Evolutionary conservation across 2,329 filamentous ascomycete species (phyloP).

Genomic region (Tolypocladium ophioglossoides): DNA sequence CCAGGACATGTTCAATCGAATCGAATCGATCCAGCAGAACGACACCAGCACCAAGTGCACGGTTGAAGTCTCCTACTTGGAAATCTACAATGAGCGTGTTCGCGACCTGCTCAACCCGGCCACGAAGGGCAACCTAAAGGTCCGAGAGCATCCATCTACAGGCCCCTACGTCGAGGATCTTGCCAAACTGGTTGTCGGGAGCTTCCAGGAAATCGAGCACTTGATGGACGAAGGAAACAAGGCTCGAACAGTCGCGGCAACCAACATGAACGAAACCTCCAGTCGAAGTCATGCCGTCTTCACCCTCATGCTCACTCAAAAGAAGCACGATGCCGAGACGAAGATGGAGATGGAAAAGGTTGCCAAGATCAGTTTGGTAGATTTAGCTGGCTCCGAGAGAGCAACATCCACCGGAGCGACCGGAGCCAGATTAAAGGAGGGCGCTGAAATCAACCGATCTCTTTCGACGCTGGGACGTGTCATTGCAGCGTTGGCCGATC

Average conservation of each 20-base stretch:
- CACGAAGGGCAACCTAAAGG: conserved; percentile 93
- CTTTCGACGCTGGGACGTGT: conserved; percentile 94
- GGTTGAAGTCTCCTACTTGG: conserved; percentile 94
- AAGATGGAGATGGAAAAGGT: conserved; percentile 98
- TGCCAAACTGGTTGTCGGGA: conserved; percentile 86
- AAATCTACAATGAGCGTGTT: conserved; percentile 98
- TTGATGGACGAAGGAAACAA: conserved; percentile 99
- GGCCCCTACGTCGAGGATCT: conserved; percentile 97
- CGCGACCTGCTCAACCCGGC: conserved; percentile 90
- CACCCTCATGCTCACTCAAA: conserved; percentile 90
- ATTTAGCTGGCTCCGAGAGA: conserved; percentile 94
- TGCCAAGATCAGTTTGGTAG: conserved; percentile 94
- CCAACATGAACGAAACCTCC: conserved; percentile 99
- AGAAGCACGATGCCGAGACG: conserved; percentile 80
- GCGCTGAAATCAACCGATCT: conserved; percentile 96
- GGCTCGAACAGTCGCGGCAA: conserved; percentile 91
- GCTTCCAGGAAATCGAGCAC: conserved; percentile 91
- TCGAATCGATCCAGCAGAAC: conserved; percentile 59
- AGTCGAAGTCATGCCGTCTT: conserved; percentile 98
- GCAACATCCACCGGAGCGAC: conserved; percentile 96
- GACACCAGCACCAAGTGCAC: conserved; percentile 74
- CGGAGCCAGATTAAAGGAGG: conserved; percentile 88
- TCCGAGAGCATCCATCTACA: conserved; percentile 93
- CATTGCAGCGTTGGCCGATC: conserved; percentile 87
- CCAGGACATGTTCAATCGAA: conserved; percentile 92